Conservation (phyloP, 2,329 filamentous ascomycete genomes). For the Diplocarpon rosae region DNA sequence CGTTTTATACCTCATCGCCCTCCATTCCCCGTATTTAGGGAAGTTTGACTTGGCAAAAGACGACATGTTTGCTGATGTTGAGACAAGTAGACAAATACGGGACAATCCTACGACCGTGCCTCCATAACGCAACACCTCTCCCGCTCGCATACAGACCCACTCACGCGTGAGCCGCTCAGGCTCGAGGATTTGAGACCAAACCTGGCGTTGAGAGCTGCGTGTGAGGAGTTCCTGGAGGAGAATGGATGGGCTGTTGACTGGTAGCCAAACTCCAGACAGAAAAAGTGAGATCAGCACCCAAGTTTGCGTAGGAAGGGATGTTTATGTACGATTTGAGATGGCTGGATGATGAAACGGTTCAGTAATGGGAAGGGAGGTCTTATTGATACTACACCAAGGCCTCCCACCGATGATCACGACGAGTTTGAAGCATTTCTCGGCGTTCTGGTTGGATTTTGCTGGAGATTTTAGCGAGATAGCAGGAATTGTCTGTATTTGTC, state of each 20-base stretch:
- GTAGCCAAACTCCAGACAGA: constrained; percentile 32
- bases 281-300: not conserved
- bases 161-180: constrained; percentile 66
- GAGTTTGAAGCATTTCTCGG: not conserved
- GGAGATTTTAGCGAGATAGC: not conserved
- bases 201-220: constrained; percentile 68
- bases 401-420: not conserved
- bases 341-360: not conserved
- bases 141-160: constrained; percentile 62
- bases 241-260: constrained; percentile 94
- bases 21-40: too few species aligned
- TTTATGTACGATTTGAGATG: not conserved
- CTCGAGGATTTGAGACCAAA: constrained; percentile 69
- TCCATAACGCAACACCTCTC: constrained; percentile 80
- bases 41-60: not conserved
- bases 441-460: not conserved
- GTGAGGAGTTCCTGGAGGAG: constrained; percentile 70
- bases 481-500: not conserved
- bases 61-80: not conserved
- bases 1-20: too few species aligned
- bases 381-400: not conserved
- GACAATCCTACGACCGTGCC: constrained; percentile 80
- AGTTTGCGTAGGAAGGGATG: not conserved
- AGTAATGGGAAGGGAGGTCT: not conserved
- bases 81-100: constrained; percentile 60